Percentiles rank a stretch among this genome's conserved stretches.
Evolutionary conservation across 371 early-diverging fungal species (phyloP).

Genomic region (Capillidium heterosporum): DNA sequence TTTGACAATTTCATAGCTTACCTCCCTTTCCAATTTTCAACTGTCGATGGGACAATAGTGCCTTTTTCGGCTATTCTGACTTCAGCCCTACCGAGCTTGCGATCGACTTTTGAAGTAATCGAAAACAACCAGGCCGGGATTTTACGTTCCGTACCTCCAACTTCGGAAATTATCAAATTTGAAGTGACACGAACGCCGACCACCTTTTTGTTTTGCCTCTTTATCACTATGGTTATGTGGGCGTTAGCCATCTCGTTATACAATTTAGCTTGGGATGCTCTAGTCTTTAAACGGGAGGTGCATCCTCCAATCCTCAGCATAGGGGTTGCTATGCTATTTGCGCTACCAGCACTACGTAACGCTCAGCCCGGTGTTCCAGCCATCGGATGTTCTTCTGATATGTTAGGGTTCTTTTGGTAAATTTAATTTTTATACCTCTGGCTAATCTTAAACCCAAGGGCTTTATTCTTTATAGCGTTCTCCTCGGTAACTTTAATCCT

Average conservation of each 20-base stretch:
- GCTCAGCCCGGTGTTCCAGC: slow-evolving; percentile 23
- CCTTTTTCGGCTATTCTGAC: not conserved
- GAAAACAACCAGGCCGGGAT: not conserved
- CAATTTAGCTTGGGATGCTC: slow-evolving; percentile 13
- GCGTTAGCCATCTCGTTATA: slow-evolving; percentile 14
- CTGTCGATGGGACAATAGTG: not conserved
- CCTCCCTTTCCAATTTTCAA: not conserved
- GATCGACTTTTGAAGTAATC: not conserved
- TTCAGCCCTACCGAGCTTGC: not conserved
- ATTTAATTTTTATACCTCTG: not conserved
- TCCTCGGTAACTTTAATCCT: not conserved
- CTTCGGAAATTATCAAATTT: not conserved
- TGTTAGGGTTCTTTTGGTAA: slow-evolving; percentile 16
- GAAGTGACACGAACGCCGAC: not conserved
- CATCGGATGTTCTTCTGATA: slow-evolving; percentile 20
- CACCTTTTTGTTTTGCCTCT: not conserved
- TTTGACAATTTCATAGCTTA: slow-evolving; percentile 11
- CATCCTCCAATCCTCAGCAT: slow-evolving; percentile 16
- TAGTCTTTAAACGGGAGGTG: slow-evolving; percentile 8
- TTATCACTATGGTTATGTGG: slow-evolving; percentile 16
- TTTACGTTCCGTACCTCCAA: not conserved
- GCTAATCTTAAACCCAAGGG: not conserved
- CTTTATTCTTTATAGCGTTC: not conserved
- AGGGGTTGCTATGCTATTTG: slow-evolving; percentile 15
- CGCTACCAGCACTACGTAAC: slow-evolving; percentile 16